Percentiles rank a stretch among this genome's conserved stretches.
These are phyloP conservation scores for Aurantiochytrium sp. DNA, from an alignment of 108 stramenopile genomes.

Conservation along the genomic window DNA sequence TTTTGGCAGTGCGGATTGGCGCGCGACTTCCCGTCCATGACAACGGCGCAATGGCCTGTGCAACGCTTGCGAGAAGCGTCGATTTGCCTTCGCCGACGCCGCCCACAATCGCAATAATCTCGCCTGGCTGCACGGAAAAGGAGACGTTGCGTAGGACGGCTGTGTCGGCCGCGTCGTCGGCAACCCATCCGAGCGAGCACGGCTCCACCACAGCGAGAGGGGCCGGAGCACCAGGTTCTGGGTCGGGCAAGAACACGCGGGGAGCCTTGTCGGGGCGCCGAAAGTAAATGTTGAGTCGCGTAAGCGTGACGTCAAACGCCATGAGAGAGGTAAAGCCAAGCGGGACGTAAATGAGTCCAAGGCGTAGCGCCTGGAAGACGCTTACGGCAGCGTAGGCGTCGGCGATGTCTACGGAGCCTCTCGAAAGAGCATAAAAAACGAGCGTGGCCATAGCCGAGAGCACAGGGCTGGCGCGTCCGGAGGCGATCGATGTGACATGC, in stretches of 20 bases:
- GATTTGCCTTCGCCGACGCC: background rate
- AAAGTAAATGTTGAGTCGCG: background rate
- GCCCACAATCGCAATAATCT: background rate
- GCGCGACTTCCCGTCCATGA: too few species aligned
- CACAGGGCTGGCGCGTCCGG: constrained; percentile 2
- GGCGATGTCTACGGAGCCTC: background rate
- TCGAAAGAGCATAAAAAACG: background rate
- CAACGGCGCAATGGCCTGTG: background rate
- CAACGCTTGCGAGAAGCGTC: background rate
- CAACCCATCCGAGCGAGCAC: background rate
- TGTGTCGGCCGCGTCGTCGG: background rate
- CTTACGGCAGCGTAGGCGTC: background rate
- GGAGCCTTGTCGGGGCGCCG: background rate
- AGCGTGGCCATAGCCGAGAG: background rate
- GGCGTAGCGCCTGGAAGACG: constrained; percentile 1
- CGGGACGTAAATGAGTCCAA: background rate
- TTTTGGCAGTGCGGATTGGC: too few species aligned
- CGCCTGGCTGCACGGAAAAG: background rate
- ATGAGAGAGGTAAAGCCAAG: background rate
- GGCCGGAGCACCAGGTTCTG: background rate
- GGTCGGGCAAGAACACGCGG: background rate
- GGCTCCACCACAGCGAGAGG: background rate
- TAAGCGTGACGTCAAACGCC: background rate
- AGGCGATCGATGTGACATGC: background rate
- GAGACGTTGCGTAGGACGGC: background rate